Percentiles rank a stretch among this genome's conserved stretches.
These are phyloP conservation scores for Phytomonas sp. DNA, from an alignment of 208 protist species.

Conservation along the genomic window DNA sequence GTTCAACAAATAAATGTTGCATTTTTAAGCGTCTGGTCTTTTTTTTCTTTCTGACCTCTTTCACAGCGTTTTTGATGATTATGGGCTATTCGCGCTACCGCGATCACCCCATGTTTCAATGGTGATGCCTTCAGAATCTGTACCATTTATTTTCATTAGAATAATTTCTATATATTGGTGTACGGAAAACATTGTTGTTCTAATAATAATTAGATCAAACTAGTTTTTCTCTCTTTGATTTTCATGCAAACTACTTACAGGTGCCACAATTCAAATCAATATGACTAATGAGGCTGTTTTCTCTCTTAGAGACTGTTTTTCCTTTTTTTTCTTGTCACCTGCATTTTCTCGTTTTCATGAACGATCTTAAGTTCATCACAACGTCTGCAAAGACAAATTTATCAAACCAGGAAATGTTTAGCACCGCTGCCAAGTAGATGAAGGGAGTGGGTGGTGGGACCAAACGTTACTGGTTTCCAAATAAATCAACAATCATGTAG, in stretches of 20 bases:
- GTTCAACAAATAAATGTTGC: constrained; percentile 2
- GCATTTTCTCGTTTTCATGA: not conserved
- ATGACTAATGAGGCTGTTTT: not conserved
- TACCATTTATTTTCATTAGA: constrained; percentile 4
- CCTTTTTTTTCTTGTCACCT: not conserved
- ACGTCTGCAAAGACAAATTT: not conserved
- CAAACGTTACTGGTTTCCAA: not conserved
- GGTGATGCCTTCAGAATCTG: not conserved
- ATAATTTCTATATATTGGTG: constrained; percentile 8
- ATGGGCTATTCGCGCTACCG: not conserved
- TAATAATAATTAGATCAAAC: not conserved
- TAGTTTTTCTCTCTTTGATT: not conserved
- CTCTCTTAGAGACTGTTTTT: not conserved
- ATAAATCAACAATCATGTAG: not conserved
- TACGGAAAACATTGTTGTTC: not conserved
- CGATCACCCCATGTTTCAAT: not conserved
- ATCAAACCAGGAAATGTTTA: not conserved
- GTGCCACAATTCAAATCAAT: not conserved
- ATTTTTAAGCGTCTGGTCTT: constrained; percentile 9
- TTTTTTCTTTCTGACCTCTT: constrained; percentile 10
- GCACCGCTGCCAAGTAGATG: not conserved
- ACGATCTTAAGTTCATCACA: not conserved
- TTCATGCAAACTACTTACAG: not conserved
- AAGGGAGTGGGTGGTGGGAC: not conserved
- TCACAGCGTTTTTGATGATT: not conserved